Base-by-base conservation (phyloP, 495 filamentous ascomycete genomes). In the Halenospora varia region DNA sequence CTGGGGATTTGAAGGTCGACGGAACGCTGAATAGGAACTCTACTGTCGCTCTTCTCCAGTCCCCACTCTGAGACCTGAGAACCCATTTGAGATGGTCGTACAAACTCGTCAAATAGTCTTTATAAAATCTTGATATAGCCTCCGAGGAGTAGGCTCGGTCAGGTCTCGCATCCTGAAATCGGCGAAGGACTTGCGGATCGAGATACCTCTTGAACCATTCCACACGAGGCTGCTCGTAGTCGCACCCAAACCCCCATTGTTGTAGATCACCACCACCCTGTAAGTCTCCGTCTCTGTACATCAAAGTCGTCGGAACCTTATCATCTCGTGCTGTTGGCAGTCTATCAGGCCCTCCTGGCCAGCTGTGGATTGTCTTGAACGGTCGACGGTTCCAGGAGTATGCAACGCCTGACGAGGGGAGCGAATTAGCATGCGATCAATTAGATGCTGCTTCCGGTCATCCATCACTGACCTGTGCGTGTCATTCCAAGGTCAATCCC, bases 121-220 rank as follows among this genome's bases (percentile, higher is more conserved):
- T 35, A 35, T 35, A 35, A 13, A 35, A 35, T 13, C 29, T 35
- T 13, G 29, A 4, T 35, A 35, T 35, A 13, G 29, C 29, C 29
- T 35, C 29, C 13, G 29, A 35, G 13, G 29, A 6, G 29, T 35
- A 35, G 6, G 29, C 29, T 13, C 13, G 6, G 29, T 4, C 13
- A 4, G 29, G 47, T 1, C 10, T 23, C 10, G 18, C 47, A 25
- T 3, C 22, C 9, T 25, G 47, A 50, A 50, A 25, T 23, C 3
- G 17, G 10, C 17, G 18, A 1, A 50, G 23, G 17, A 50, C 17
- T 50, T 25, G 11, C 0, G 47, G 47, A 1, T 50, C 47, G 11
- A 50, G 47, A 15, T 25, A 50, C 23, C 47, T 20, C 47, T 50
- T 50, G 47, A 50, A 50, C 47, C 47, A 50, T 23, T 50, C 47